phyloP scores from a whole-genome alignment of 352 stramenopile genomes.

The Elongisporangium senticosum region DNA sequence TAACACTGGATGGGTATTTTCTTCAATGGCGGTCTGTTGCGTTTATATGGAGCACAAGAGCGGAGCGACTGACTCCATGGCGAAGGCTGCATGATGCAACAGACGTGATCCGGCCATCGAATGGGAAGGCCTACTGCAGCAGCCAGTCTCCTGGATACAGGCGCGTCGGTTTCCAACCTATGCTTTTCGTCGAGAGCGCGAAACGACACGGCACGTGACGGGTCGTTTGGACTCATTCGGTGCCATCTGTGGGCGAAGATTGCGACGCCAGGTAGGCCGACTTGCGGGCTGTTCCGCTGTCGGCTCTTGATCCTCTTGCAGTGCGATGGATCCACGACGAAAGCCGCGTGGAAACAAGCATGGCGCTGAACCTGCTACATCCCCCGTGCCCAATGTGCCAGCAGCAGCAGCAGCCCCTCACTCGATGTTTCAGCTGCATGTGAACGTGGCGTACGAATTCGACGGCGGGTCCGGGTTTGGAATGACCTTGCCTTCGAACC shows the following conservation, averaged over 20 bases:
- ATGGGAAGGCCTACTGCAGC: no score
- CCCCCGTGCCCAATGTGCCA: conserved; percentile 3
- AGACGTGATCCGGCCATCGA: not conserved
- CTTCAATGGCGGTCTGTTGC: not conserved
- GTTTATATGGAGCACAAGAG: not conserved
- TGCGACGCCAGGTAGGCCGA: not conserved
- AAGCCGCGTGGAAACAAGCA: not conserved
- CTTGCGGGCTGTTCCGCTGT: not conserved
- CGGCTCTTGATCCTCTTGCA: not conserved
- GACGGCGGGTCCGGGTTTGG: conserved; percentile 63
- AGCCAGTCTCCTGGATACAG: no score
- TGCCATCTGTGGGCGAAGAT: not conserved
- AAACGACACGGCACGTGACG: not conserved
- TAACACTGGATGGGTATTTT: not conserved
- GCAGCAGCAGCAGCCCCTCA: conserved; percentile 6
- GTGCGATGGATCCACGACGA: conserved; percentile 7
- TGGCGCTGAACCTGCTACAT: conserved; percentile 1
- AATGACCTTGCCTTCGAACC: conserved; percentile 46
- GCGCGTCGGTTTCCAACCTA: not conserved
- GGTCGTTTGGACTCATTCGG: not conserved
- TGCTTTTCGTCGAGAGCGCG: not conserved
- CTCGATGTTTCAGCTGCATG: conserved; percentile 39
- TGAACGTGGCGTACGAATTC: conserved; percentile 69
- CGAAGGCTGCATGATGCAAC: not conserved
- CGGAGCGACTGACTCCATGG: not conserved